phyloP scores from a whole-genome alignment of 768 basidiomycete species.

The Amylocystis lapponica region DNA sequence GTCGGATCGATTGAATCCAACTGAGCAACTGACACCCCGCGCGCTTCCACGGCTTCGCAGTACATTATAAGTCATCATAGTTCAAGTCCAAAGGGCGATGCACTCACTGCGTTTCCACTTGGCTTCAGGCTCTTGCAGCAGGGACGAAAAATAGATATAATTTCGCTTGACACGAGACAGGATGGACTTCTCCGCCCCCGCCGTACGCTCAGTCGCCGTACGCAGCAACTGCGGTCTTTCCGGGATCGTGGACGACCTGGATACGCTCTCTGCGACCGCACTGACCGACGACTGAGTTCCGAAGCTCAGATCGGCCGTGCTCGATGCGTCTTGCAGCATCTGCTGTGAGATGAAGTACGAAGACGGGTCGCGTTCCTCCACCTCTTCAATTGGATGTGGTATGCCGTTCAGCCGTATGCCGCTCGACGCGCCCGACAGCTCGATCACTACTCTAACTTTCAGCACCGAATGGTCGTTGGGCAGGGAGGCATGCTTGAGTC shows the following conservation, averaged over 20 bases:
- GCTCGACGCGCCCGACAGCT: constrained; percentile 69
- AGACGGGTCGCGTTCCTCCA: constrained; percentile 63
- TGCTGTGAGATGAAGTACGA: constrained; percentile 54
- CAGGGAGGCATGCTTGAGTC: constrained; percentile 66
- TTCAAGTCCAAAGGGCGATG: constrained; percentile 7
- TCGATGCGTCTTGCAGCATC: constrained; percentile 69
- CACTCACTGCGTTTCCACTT: constrained; percentile 88
- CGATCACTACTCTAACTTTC: constrained; percentile 75
- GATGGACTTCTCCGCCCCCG: constrained; percentile 77
- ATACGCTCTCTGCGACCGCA: constrained; percentile 37
- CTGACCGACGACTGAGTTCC: constrained; percentile 57
- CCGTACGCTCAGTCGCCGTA: constrained; percentile 39
- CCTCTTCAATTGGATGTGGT: constrained; percentile 56
- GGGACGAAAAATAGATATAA: constrained; percentile 96
- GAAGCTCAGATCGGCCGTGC: constrained; percentile 63
- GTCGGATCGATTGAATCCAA: constrained; percentile 97
- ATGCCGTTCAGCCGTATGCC: constrained; percentile 86
- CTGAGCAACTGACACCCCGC: constrained; percentile 92
- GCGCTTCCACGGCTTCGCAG: constrained; percentile 64
- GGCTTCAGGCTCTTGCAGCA: constrained; percentile 95
- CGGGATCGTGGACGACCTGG: constrained; percentile 17
- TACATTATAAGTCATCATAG: constrained; percentile 6
- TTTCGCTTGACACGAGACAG: constrained; percentile 81
- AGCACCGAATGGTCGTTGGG: constrained; percentile 72
- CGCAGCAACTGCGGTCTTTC: constrained; percentile 30